Conservation (phyloP, 2,329 filamentous ascomycete species). For the Hypomyces rosellus region DNA sequence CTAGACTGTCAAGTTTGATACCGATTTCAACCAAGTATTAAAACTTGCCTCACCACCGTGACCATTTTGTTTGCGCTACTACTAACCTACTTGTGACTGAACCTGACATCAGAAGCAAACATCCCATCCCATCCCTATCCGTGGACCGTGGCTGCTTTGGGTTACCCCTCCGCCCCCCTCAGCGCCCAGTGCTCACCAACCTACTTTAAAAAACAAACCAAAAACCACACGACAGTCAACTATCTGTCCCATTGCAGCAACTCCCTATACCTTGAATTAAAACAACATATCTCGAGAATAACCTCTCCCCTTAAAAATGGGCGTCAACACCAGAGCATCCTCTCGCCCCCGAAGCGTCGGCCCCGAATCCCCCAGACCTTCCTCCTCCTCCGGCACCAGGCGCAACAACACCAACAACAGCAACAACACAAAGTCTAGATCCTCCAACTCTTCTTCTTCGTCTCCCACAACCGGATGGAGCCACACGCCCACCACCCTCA, state of each 20-base stretch:
- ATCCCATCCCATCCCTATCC: too few relatives aligned
- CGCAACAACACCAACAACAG: conserved; percentile 12
- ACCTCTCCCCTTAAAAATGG: conserved; percentile 13
- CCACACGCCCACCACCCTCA: conserved; percentile 40
- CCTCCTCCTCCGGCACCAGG: not conserved
- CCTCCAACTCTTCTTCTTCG: not conserved
- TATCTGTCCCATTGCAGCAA: not conserved
- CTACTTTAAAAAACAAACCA: not conserved
- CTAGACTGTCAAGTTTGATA: too few relatives aligned
- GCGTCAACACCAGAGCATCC: conserved; percentile 34
- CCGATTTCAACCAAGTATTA: too few relatives aligned
- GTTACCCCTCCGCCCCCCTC: not conserved
- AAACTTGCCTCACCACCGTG: too few relatives aligned
- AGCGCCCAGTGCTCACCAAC: not conserved
- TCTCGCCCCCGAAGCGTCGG: conserved; percentile 25
- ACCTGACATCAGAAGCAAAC: too few relatives aligned
- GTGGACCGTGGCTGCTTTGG: too few relatives aligned
- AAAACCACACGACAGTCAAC: not conserved
- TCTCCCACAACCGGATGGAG: conserved; percentile 11
- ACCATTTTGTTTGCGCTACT: too few relatives aligned
- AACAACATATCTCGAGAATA: too few relatives aligned
- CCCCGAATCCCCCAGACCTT: conserved; percentile 16
- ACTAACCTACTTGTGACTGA: too few relatives aligned
- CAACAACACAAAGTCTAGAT: too few relatives aligned
- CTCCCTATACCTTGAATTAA: too few relatives aligned